Evolutionary conservation across 805 yeast genomes (phyloP), one percentile per base, ranked within the genome.

Genomic region (Jamesozyma lodderae): DNA sequence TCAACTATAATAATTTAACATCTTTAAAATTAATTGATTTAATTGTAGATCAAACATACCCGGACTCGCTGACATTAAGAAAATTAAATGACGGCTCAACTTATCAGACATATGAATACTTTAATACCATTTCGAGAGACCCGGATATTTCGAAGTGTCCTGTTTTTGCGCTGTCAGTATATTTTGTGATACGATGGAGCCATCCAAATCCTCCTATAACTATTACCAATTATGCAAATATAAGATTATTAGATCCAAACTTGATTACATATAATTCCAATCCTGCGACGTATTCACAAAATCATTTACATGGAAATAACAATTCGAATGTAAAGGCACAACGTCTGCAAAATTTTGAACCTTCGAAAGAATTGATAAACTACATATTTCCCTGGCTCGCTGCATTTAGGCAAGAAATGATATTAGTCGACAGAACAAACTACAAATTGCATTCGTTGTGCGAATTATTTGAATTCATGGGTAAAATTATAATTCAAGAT

Each of bases 41-140:
- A 27, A 52, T 58, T 10, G 61, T 58, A 7, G 64, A 59, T 38
- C 61, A 57, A 46, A 57, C 63, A 8, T 59, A 57, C 34, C 53
- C 62, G 7, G 55, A 58, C 38, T 49, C 62, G 3, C 42, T 59
- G 30, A 58, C 64, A n/a, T 46, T 59, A 27, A 46, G 64, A 36
- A 58, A 56, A 37, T 39, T 59, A 31, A 56, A 57, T 42, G 58
- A 55, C 16, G 21, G 40, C 16, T 26, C 40, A 9, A 15, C 41
- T 8, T 35, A 20, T 27, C 46, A 44, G 30, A 50, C 58, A 4
- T 59, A 59, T 37, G 51, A 53, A 33, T 59, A 57, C 37, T 58
- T 52, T 42, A 59, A 59, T 41, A 59, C 63, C 1, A 46, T 58
- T 4, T 45, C 58, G 17, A 51, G 64, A 40, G 55, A 57, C 45